Conservation (phyloP, 2,329 filamentous ascomycete genomes). For the Ilyonectria sp. region DNA sequence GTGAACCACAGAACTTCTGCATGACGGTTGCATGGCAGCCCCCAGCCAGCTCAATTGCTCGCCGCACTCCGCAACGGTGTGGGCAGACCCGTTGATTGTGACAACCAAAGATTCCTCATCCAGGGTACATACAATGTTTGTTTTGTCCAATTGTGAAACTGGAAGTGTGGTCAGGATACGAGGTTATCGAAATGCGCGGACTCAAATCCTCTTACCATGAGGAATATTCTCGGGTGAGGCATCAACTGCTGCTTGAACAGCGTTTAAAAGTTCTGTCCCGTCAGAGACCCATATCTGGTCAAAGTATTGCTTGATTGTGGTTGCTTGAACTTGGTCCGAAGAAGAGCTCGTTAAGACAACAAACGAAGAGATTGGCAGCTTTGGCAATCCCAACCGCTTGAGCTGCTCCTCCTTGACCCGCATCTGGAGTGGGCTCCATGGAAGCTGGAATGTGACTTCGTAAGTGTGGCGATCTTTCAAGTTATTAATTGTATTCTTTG, state of each 20-base stretch:
- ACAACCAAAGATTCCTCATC: neutral
- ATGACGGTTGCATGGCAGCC: neutral
- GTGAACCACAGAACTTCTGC: neutral
- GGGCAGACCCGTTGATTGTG: neutral
- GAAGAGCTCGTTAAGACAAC: conserved; percentile 2
- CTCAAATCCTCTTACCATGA: neutral
- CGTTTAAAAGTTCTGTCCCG: neutral
- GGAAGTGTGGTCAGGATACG: neutral
- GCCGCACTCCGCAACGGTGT: conserved; percentile 2
- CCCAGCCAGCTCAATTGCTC: conserved; percentile 7
- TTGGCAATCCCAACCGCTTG: neutral
- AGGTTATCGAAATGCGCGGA: neutral
- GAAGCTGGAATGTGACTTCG: neutral
- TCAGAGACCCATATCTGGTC: neutral
- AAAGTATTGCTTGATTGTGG: conserved; percentile 9
- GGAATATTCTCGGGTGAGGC: neutral
- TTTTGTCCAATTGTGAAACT: neutral
- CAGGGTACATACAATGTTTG: neutral
- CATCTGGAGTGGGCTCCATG: neutral
- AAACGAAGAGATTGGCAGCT: neutral
- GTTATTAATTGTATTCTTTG: neutral
- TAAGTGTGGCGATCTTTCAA: neutral
- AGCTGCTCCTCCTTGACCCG: neutral
- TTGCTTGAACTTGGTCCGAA: conserved; percentile 5
- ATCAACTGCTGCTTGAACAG: neutral